Percentiles rank a stretch among this genome's conserved stretches.
phyloP scores from a whole-genome alignment of 257 asterid species.

The Plantago ovata region DNA sequence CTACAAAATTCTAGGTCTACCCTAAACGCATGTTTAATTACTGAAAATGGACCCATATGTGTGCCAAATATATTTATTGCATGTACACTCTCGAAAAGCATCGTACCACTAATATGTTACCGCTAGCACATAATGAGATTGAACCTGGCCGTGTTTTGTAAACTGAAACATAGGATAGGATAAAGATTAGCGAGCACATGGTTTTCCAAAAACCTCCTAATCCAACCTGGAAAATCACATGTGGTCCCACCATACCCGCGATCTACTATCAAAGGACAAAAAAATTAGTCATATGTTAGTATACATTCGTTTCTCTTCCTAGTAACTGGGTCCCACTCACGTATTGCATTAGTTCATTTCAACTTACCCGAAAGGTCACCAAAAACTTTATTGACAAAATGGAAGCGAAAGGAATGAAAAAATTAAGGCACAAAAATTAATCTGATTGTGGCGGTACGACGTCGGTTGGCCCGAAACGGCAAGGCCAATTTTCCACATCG shows the following conservation, averaged over 20 bases:
- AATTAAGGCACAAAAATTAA: not conserved
- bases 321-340: not conserved
- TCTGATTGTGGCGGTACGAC: slow-evolving; percentile 7
- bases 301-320: not conserved
- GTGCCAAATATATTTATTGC: too few species aligned
- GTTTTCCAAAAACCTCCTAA: not conserved
- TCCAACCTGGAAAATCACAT: slow-evolving; percentile 2
- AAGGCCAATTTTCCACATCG: not conserved
- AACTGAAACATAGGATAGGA: not conserved
- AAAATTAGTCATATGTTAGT: not conserved
- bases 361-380: slow-evolving; percentile 15
- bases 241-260: too few species aligned
- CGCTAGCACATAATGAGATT: too few species aligned
- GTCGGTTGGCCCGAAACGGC: slow-evolving; percentile 7
- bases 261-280: not conserved
- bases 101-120: too few species aligned
- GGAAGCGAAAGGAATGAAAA: too few species aligned
- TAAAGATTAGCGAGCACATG: not conserved
- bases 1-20: too few species aligned
- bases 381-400: too few species aligned
- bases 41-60: too few species aligned
- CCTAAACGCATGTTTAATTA: too few species aligned
- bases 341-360: not conserved
- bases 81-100: too few species aligned
- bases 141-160: slow-evolving; percentile 2